Base-by-base conservation (phyloP, 129 eudicot genomes). In the Artemisia tridentata region DNA sequence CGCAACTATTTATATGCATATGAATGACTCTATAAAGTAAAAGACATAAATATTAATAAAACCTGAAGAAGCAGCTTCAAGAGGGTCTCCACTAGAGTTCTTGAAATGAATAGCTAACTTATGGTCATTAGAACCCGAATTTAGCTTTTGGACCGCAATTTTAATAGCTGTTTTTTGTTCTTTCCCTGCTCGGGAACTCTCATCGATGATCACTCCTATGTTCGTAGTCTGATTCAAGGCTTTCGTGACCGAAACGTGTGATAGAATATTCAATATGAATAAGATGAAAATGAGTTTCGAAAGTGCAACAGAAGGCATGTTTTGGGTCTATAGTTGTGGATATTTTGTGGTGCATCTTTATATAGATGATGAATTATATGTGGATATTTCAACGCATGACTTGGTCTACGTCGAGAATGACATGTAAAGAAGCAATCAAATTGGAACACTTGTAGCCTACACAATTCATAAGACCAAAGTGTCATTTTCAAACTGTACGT, bases 171-270 rank as follows among this genome's bases (percentile, higher is more conserved):
- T 76, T 71, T 78, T 78, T 57, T 78, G 83, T 63, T 86, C 88
- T 51, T 81, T 88, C 5, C 91, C 91, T 20, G 80, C 69, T 14
- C 87, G 86, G 41, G 82, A 72, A 38, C 29, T 49, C 27, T 56
- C 78, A 38, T 84, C 59, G 45, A 87, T 70, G 67, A 87, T 75
- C 50, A 67, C 93, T 50, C 93, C 89, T 27, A 87, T 80, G 75
- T 41, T 71, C 0, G 74, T 67, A 65, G 77, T 76, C 56, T 3
- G 67, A 17, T 25, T 50, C 21, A 60, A 68, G 45, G 82, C 80
- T 10, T 38, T 19, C 9, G 50, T 31, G 59, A 72, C 8, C 2
- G 60, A 68, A 58, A 23, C 49, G 48, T 57, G 18, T 25, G 70
- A 77, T 29, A 84, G 64, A 59, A 80, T 17, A 29, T 43, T 15